phyloP scores from a whole-genome alignment of 768 basidiomycete genomes.

The Hirschioporus abietinus region DNA sequence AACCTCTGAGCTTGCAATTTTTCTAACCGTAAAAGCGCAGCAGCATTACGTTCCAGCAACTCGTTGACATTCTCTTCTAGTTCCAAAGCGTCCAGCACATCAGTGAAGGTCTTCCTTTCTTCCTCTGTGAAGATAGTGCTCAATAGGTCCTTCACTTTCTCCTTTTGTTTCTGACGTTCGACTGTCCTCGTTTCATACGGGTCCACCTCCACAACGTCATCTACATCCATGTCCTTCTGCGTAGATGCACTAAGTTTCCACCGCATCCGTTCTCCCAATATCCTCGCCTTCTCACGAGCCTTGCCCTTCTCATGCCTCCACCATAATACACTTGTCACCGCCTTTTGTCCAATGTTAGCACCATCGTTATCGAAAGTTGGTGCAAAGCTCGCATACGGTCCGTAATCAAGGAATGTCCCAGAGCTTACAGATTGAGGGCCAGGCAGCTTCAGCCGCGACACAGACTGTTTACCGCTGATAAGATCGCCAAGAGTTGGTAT shows the following conservation, averaged over 20 bases:
- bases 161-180: conserved; percentile 12
- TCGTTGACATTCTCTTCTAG: conserved; percentile 67
- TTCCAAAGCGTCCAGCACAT: conserved; percentile 53
- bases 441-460: conserved; percentile 37
- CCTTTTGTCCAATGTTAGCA: conserved; percentile 57
- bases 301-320: conserved; percentile 26
- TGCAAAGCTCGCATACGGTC: conserved; percentile 68
- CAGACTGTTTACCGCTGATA: conserved; percentile 35
- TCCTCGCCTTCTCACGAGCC: conserved; percentile 16
- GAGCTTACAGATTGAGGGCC: conserved; percentile 51
- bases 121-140: conserved; percentile 32
- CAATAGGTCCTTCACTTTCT: conserved; percentile 39
- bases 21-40: conserved; percentile 58
- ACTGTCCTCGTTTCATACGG: conserved; percentile 4
- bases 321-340: conserved; percentile 56
- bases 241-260: conserved; percentile 21
- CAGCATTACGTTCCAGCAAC: conserved; percentile 58
- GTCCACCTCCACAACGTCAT: conserved; percentile 9
- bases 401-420: conserved; percentile 76
- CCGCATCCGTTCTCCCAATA: conserved; percentile 11
- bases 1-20: conserved; percentile 59
- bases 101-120: conserved; percentile 52
- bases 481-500: conserved; percentile 56
- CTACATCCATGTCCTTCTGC: conserved; percentile 16
- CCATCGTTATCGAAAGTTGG: conserved; percentile 76